Evolutionary conservation across 345 rosid genomes (phyloP), one percentile per base, ranked within the genome.

Genomic region (Camelina hispida): DNA sequence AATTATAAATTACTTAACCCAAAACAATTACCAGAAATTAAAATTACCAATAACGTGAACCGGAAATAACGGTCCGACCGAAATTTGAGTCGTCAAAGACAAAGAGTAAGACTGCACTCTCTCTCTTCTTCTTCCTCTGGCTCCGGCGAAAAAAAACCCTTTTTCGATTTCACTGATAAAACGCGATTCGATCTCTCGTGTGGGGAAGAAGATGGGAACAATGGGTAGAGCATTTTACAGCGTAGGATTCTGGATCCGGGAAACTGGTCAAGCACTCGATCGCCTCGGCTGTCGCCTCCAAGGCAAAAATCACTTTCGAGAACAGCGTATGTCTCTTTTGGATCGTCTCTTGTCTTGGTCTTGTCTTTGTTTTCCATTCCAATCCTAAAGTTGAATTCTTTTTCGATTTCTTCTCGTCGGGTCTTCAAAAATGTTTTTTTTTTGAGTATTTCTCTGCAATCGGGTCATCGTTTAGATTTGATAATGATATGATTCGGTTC

Each of bases 181-280:
- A 40, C 67, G 7, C 44, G 32, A 58, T 59, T 48, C 58, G 18
- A 46, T 46, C 51, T 46, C 51, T 46, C 18, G 18, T n/a, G 40
- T 46, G 60, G 15, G 15, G 75, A 37, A 43, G 75, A 51, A 38
- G 58, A 85, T 93, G 94, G 90, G 91, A 46, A 88, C 91, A 17
- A 77, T 93, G 53, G 98, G 91, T 32, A 85, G 67, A 72, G 98
- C 97, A 48, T 75, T 93, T 17, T 91, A 93, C 87, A 57, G 77
- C 82, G 90, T 91, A 30, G 98, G 97, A 56, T 87, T 93, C 81
- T 93, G 98, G 98, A 87, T 93, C 86, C 89, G 98, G 16, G 97
- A 91, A 86, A 89, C 93, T 34, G 97, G 98, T 46, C 98, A 90
- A 75, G 97, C 97, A 3, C 95, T 93, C 73, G 96, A 93, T 89